Conservation (phyloP, 495 filamentous ascomycete genomes). For the Diplogelasinospora grovesii region DNA sequence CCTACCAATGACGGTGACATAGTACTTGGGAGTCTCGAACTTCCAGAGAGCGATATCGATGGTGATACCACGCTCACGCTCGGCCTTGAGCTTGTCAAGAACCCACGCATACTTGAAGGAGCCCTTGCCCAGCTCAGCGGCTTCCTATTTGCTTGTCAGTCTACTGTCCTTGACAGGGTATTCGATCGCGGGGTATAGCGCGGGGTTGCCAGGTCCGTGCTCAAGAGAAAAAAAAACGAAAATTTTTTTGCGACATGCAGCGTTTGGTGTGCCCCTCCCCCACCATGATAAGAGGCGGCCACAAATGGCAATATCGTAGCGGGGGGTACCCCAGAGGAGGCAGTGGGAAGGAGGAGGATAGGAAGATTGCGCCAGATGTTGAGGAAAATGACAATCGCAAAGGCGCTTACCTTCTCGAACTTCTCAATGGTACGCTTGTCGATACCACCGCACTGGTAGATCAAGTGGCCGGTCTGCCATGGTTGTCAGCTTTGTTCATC, state of each 20-base stretch:
- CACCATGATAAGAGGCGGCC: conserved; percentile 23
- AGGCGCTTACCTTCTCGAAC: conserved; percentile 99
- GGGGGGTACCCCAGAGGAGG: conserved; percentile 9
- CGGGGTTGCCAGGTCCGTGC: conserved; percentile 20
- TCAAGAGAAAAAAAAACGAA: too few species aligned
- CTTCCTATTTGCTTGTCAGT: conserved; percentile 62
- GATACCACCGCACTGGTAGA: conserved; percentile 99
- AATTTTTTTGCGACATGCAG: conserved; percentile 14
- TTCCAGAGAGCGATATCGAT: conserved; percentile 99
- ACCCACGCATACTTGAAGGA: conserved; percentile 99
- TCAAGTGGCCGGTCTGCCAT: conserved; percentile 68
- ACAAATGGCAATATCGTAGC: conserved; percentile 18
- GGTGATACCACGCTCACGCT: conserved; percentile 99
- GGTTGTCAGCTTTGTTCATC: conserved; percentile 2
- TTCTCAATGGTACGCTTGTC: conserved; percentile 99
- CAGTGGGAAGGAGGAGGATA: conserved; percentile 7
- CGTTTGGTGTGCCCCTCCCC: conserved; percentile 28
- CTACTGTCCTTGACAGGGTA: conserved; percentile 1
- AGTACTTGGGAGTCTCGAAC: conserved; percentile 98
- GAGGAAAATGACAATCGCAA: conserved; percentile 2
- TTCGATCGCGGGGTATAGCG: conserved; percentile 6
- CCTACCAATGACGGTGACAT: conserved; percentile 97
- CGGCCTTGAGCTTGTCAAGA: conserved; percentile 99
- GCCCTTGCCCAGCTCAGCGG: conserved; percentile 98
- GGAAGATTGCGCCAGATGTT: conserved; percentile 8